phyloP scores from a whole-genome alignment of 1,284 basidiomycete genomes.

The Afroboletus lepidellus region DNA sequence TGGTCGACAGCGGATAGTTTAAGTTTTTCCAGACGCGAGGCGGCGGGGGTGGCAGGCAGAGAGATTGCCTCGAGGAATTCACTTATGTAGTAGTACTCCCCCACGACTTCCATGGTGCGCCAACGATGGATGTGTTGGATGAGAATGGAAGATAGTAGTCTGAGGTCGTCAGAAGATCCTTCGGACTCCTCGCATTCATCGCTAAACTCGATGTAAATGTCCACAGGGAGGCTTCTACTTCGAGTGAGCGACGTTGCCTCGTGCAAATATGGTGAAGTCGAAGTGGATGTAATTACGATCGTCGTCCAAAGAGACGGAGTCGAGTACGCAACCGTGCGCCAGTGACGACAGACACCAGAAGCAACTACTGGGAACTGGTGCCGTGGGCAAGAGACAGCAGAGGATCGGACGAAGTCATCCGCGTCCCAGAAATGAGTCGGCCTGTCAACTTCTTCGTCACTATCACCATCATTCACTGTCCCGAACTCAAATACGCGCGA shows the following conservation, averaged over 20 bases:
- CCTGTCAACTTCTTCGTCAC: constrained; percentile 20
- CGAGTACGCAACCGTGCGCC: constrained; percentile 29
- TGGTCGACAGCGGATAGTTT: constrained; percentile 47
- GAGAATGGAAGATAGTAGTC: constrained; percentile 35
- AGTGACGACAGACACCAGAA: constrained; percentile 28
- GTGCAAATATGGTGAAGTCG: constrained; percentile 14
- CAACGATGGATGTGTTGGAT: constrained; percentile 46
- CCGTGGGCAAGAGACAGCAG: background rate
- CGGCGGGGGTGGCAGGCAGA: background rate
- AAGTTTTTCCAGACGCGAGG: background rate
- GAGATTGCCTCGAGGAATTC: background rate
- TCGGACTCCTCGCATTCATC: constrained; percentile 14
- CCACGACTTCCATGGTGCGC: constrained; percentile 49
- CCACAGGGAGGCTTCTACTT: constrained; percentile 28
- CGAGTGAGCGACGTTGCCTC: constrained; percentile 20
- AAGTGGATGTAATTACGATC: constrained; percentile 12
- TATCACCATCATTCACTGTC: constrained; percentile 6
- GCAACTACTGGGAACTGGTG: constrained; percentile 20
- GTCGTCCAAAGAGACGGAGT: constrained; percentile 32
- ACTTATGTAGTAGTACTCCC: constrained; percentile 47
- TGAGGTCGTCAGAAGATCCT: constrained; percentile 33
- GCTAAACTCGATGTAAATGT: constrained; percentile 19
- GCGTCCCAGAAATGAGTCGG: background rate
- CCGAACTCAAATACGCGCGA: constrained; percentile 24
- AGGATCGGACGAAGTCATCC: background rate